Conservation (phyloP, 345 rosid species). For the Linum tenue region DNA sequence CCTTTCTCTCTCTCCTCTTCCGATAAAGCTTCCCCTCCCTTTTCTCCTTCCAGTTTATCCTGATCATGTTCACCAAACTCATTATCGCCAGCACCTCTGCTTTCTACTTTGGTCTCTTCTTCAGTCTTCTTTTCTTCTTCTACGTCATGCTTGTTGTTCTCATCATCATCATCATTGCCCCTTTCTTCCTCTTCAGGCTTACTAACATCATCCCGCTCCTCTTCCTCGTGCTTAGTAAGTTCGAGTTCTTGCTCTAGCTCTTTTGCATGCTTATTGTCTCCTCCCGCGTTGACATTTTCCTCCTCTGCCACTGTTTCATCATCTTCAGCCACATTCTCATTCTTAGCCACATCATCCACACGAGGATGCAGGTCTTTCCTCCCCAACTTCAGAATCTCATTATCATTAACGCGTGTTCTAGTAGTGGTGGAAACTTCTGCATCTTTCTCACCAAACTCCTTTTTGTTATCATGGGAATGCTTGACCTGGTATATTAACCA, state of each 20-base stretch:
- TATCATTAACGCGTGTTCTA: constrained; percentile 12
- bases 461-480: constrained; percentile 79
- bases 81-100: constrained; percentile 16
- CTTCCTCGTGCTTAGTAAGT: constrained; percentile 17
- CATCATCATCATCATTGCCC: constrained; percentile 21
- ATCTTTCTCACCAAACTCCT: constrained; percentile 55
- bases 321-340: constrained; percentile 29
- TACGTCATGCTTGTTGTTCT: constrained; percentile 33
- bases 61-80: constrained; percentile 19
- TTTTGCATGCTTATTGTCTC: constrained; percentile 19
- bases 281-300: constrained; percentile 21
- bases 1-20: constrained; percentile 36
- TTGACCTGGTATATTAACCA: constrained; percentile 91
- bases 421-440: constrained; percentile 18
- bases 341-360: constrained; percentile 21
- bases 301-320: constrained; percentile 25
- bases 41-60: constrained; percentile 28
- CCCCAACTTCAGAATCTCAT: constrained; percentile 42
- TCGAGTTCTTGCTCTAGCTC: constrained; percentile 23
- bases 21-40: constrained; percentile 36
- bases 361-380: constrained; percentile 65
- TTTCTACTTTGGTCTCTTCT: constrained; percentile 12
- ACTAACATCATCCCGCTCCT: constrained; percentile 9
- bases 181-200: constrained; percentile 16
- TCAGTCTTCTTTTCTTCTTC: constrained; percentile 18